phyloP scores from a whole-genome alignment of 1,284 basidiomycete genomes.

The Trichosporon sp. region DNA sequence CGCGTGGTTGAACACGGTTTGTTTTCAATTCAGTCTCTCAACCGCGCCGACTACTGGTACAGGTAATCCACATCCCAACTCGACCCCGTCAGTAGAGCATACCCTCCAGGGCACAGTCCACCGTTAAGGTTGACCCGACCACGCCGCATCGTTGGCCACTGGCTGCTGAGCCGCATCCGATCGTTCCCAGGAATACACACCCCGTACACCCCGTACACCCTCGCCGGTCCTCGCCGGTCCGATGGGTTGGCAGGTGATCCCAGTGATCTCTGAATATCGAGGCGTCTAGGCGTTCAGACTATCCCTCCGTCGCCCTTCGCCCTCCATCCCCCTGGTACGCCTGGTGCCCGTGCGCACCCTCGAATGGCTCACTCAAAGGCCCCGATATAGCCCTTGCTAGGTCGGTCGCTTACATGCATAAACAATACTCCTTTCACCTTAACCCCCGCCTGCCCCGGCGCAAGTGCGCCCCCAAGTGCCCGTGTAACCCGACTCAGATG shows the following conservation, averaged over 20 bases:
- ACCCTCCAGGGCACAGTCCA: background rate
- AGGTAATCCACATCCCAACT: background rate
- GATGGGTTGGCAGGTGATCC: background rate
- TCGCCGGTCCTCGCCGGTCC: background rate
- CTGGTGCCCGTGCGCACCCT: background rate
- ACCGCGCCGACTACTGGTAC: background rate
- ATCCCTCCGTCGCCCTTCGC: background rate
- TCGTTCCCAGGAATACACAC: too few species aligned
- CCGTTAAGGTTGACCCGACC: background rate
- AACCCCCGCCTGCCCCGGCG: too few species aligned
- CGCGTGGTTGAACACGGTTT: background rate
- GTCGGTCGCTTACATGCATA: background rate
- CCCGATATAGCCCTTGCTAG: too few species aligned
- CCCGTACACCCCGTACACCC: too few species aligned
- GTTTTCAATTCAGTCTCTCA: background rate
- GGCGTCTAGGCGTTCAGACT: background rate
- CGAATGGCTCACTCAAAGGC: too few species aligned
- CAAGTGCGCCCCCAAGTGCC: too few species aligned
- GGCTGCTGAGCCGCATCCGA: too few species aligned
- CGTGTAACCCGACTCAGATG: too few species aligned
- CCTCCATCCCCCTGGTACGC: background rate
- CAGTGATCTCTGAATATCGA: background rate
- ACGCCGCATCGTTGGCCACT: background rate
- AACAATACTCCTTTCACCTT: too few species aligned
- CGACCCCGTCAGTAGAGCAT: background rate